Conservation (phyloP, 2,329 filamentous ascomycete species). For the Xylariales sp. region DNA sequence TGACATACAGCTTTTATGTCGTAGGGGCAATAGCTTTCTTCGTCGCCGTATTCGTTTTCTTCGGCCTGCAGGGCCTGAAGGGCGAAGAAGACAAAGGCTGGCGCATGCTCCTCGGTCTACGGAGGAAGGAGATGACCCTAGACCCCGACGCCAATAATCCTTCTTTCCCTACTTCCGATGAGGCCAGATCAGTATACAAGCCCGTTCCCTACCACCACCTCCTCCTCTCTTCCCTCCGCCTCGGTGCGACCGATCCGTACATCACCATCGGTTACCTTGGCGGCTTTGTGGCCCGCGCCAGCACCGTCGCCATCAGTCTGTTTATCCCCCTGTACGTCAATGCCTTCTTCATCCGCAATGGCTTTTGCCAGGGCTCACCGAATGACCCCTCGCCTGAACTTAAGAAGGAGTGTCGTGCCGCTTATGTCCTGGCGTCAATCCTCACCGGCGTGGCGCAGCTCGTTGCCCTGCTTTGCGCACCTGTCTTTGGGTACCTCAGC, state of each 20-base stretch:
- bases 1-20: conserved; percentile 82
- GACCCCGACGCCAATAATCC: conserved; percentile 5
- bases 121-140: conserved; percentile 12
- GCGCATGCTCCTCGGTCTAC: conserved; percentile 47
- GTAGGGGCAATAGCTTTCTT: conserved; percentile 68
- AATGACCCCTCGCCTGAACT: conserved; percentile 66
- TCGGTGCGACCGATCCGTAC: conserved; percentile 69
- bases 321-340: conserved; percentile 95
- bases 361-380: conserved; percentile 67
- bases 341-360: conserved; percentile 77
- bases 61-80: conserved; percentile 64
- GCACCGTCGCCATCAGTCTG: conserved; percentile 88
- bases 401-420: conserved; percentile 77
- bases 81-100: conserved; percentile 78
- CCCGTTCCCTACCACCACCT: conserved; percentile 55
- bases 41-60: conserved; percentile 70
- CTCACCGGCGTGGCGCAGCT: conserved; percentile 87
- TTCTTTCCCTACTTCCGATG: too few species aligned
- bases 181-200: too few species aligned
- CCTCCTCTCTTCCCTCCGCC: conserved; percentile 56
- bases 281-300: conserved; percentile 90
- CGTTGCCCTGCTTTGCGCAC: conserved; percentile 77
- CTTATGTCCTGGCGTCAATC: conserved; percentile 83
- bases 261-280: conserved; percentile 88
- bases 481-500: conserved; percentile 82